phyloP scores from a whole-genome alignment of 805 yeast species.

The Ogataea trehaloabstinens region DNA sequence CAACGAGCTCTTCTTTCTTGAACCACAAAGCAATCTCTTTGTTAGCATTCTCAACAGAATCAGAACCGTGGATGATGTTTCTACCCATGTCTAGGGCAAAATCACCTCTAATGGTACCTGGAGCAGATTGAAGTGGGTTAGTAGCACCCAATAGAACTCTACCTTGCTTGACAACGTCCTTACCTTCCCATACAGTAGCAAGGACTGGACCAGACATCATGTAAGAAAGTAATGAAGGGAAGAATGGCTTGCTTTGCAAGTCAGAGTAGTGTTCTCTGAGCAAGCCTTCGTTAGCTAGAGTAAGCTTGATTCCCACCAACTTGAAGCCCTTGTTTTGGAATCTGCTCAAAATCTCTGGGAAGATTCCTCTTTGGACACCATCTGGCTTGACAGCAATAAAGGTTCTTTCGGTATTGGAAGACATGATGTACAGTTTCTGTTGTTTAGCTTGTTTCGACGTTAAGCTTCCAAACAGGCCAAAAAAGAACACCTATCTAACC shows the following conservation, averaged over 20 bases:
- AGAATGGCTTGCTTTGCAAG: constrained; percentile 93
- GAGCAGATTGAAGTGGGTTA: constrained; percentile 95
- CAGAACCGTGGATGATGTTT: constrained; percentile 99
- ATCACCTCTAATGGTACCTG: constrained; percentile 99
- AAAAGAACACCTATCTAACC: neutral
- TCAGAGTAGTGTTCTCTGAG: constrained; percentile 95
- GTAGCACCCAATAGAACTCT: constrained; percentile 98
- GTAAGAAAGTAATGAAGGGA: constrained; percentile 94
- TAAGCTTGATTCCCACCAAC: constrained; percentile 92
- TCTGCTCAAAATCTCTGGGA: constrained; percentile 85
- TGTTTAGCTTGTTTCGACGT: too few relatives aligned
- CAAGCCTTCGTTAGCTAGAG: constrained; percentile 80
- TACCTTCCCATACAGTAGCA: constrained; percentile 99
- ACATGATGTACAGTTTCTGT: constrained; percentile 36
- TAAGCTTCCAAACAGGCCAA: too few relatives aligned
- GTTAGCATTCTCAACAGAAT: constrained; percentile 96
- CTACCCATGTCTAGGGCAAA: constrained; percentile 98
- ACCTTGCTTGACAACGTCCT: constrained; percentile 98
- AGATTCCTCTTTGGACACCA: constrained; percentile 99
- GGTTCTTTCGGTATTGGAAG: constrained; percentile 72
- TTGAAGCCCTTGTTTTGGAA: constrained; percentile 98
- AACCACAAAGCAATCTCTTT: constrained; percentile 97
- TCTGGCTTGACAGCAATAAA: constrained; percentile 96
- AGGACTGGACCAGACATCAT: constrained; percentile 98
- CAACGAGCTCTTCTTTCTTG: constrained; percentile 93